phyloP scores from a whole-genome alignment of 2,329 filamentous ascomycete species.

The Pezicula carpinea region DNA sequence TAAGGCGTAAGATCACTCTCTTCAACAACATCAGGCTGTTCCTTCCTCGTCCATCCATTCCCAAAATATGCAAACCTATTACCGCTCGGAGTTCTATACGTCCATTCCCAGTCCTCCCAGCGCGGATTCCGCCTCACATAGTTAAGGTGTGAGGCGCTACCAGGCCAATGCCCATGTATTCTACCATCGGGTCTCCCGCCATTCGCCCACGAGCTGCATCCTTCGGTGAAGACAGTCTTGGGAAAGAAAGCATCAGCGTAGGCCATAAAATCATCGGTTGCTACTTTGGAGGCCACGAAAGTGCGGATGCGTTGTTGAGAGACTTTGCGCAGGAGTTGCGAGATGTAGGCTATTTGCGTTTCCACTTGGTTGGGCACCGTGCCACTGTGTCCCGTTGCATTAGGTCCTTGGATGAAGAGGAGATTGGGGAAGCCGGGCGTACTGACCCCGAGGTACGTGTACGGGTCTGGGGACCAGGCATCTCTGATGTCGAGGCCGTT shows the following conservation, averaged over 20 bases:
- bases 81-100: constrained; percentile 34
- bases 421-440: constrained; percentile 65
- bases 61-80: constrained; percentile 57
- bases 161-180: constrained; percentile 67
- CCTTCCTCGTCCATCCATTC: constrained; percentile 60
- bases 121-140: constrained; percentile 50
- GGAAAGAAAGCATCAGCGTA: constrained; percentile 54
- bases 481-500: constrained; percentile 47
- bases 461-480: constrained; percentile 56
- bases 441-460: constrained; percentile 61
- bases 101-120: constrained; percentile 57
- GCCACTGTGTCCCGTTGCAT: constrained; percentile 54
- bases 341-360: constrained; percentile 59
- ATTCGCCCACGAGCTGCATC: constrained; percentile 71
- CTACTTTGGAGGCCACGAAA: constrained; percentile 50
- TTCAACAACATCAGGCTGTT: constrained; percentile 34
- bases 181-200: constrained; percentile 56
- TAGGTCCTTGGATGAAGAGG: constrained; percentile 58
- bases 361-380: constrained; percentile 66
- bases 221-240: constrained; percentile 51
- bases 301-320: constrained; percentile 61
- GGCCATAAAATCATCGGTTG: constrained; percentile 59
- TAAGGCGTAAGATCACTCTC: constrained; percentile 60
- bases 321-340: constrained; percentile 63
- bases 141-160: constrained; percentile 58